Conservation (phyloP, 148 eudicot genomes). For the Agrostemma githago region DNA sequence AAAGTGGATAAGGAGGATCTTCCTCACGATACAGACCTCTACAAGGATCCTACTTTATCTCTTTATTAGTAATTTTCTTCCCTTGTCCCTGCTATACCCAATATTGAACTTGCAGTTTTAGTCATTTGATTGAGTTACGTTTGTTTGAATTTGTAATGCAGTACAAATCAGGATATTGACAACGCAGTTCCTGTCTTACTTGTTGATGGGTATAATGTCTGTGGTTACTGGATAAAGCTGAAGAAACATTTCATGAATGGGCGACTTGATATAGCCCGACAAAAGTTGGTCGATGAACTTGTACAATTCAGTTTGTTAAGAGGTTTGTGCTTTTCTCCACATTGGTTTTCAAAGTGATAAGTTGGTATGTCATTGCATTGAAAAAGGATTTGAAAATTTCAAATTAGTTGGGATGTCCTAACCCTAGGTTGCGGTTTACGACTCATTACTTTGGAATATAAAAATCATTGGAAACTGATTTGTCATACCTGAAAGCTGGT, state of each 20-base stretch:
- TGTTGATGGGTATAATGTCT: conserved; percentile 97
- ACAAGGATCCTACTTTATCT: conserved; percentile 72
- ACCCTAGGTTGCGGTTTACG: background rate
- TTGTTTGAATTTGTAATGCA: conserved; percentile 32
- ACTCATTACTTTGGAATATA: background rate
- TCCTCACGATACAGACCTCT: conserved; percentile 62
- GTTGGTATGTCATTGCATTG: background rate
- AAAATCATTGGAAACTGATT: background rate
- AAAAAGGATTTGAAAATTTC: background rate
- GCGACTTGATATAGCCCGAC: conserved; percentile 82
- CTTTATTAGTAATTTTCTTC: conserved; percentile 59
- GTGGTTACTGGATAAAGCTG: conserved; percentile 92
- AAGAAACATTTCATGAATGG: conserved; percentile 89
- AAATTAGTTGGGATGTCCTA: background rate
- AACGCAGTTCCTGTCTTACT: conserved; percentile 85
- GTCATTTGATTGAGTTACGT: conserved; percentile 17
- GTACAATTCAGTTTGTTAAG: conserved; percentile 73
- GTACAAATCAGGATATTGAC: conserved; percentile 75
- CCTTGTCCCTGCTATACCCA: conserved; percentile 18
- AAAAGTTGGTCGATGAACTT: conserved; percentile 88
- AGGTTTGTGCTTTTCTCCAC: conserved; percentile 55
- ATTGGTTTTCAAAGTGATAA: conserved; percentile 8
- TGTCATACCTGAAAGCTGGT: conserved; percentile 1
- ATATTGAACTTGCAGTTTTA: conserved; percentile 10
- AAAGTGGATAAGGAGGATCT: conserved; percentile 81